Base-by-base conservation (phyloP, 495 filamentous ascomycete genomes). In the Niebla homalea region DNA sequence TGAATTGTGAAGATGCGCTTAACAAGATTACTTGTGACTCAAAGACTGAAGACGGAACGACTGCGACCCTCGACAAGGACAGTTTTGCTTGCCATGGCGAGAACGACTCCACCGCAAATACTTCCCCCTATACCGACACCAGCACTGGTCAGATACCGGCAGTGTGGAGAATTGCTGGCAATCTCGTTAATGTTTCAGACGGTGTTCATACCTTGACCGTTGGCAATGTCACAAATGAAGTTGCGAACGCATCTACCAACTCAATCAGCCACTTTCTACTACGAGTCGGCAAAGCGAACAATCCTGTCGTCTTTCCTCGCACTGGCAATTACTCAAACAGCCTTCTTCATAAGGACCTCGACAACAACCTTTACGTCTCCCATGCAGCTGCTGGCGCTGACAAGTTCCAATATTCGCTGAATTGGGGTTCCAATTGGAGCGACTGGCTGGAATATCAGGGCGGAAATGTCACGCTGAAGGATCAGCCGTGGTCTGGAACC, bases 321-420 rank as follows among this genome's bases (percentile, higher is more conserved):
- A 48, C 61, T 21, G 71, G 73, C 36, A 82, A 81, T 58, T 83
- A 83, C 62, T 72, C 78, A 1, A 58, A 60, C 35, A 60, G 52
- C 10, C 63, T 81, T 2, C 57, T 81, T 2, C 60, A 67, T 23
- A 59, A 68, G 37, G 59, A 64, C 19, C 55, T 57, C 1, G 43
- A 60, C 3, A 62, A 59, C 6, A 54, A 50, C 18, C 41, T 75
- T 26, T 71, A 64, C 46, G 54, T 80, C 46, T 64, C 67, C 32
- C 79, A 81, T 52, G 69, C 67, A 46, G 79, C 79, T 1, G 51
- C 77, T 1, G 79, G 79, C 29, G 79, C 79, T 0, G 74, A 78
- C 38, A 65, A 65, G 45, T 83, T 71, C 64, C 72, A 77, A 12
- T 80, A 79, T 57, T 74, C 70, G 22, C 60, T 69, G 0, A 71